These are phyloP conservation scores for Cladobotryum mycophilum DNA, from an alignment of 2,329 filamentous ascomycete species.

Conservation along the genomic window DNA sequence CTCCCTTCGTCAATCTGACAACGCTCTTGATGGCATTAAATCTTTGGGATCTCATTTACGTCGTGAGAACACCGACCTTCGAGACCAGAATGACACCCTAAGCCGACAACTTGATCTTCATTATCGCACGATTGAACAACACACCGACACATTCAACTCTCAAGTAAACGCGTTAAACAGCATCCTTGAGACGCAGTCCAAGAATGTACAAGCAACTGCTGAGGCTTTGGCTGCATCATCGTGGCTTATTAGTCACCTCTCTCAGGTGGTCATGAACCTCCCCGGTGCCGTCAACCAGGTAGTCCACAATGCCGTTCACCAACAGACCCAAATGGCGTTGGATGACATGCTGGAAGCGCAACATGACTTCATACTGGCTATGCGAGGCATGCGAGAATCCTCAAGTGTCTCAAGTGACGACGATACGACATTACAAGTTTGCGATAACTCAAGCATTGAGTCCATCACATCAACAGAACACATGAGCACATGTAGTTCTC, in stretches of 20 bases:
- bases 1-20: conserved; percentile 6
- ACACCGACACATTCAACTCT: conserved; percentile 13
- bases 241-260: conserved; percentile 19
- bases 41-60: conserved; percentile 6
- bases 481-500: not conserved
- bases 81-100: conserved; percentile 21
- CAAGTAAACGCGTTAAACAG: conserved; percentile 15
- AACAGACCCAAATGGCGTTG: conserved; percentile 17
- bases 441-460: not conserved
- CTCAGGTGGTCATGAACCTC: conserved; percentile 20
- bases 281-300: conserved; percentile 21
- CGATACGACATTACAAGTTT: too few relatives aligned
- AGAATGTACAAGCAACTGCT: conserved; percentile 9
- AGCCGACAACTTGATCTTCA: conserved; percentile 24
- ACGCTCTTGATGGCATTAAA: not conserved
- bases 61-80: conserved; percentile 14
- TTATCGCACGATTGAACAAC: conserved; percentile 15
- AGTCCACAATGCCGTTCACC: conserved; percentile 19
- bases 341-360: conserved; percentile 17
- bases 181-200: conserved; percentile 16
- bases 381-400: too few relatives aligned
- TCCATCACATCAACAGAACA: conserved; percentile 3
- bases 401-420: not conserved
- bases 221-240: conserved; percentile 18
- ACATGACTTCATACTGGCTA: conserved; percentile 6